Base-by-base conservation (phyloP, 2,329 filamentous ascomycete species). In the Iodosphaeria phyllophila region DNA sequence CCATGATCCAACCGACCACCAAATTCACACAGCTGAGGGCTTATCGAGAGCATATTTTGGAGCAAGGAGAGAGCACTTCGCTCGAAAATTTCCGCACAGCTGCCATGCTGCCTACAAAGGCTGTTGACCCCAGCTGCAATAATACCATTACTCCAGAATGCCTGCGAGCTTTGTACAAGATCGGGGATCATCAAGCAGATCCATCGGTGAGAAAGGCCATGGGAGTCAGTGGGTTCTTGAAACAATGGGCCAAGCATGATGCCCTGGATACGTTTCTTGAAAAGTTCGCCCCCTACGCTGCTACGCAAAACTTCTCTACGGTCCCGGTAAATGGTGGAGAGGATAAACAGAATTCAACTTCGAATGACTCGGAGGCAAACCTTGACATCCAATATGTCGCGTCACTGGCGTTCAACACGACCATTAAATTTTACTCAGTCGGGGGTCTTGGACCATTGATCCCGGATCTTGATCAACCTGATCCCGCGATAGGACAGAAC, bases 1-100 rank as follows among this genome's bases (percentile, higher is more conserved):
- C 65, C 29, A 55, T 74, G 39, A 64, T 76, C 24, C 66, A 74
- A 42, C 71, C 71, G 1, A 75, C 70, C 1, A 75, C 65, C 4
- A 55, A 62, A 19, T 76, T 75, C 30, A 62, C 63, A 11, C 49
- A 57, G 28, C 51, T 62, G 13, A 43, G 41, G 16, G 35, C 56
- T 3, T 54, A 62, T 28, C 40, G 35, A 22, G 60, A 44, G 28
- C 40, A 51, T 8, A 34, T 46, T 24, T 35, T 44, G 23, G 36
- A 39, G 17, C 24, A 50, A 8, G 35, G 36, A 13, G 33, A 37
- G 8, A n/a, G n/a, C n/a, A n/a, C n/a, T n/a, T 30, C 33, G 2
- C 29, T 32, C 5, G 28, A 34, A 16, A 24, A 27, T 11, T 24
- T 28, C 3, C 25, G 28, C 8, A 23, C 27, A 11, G 36, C 34